Base-by-base conservation (phyloP, 805 yeast genomes). In the Kockiozyma suomiensis region DNA sequence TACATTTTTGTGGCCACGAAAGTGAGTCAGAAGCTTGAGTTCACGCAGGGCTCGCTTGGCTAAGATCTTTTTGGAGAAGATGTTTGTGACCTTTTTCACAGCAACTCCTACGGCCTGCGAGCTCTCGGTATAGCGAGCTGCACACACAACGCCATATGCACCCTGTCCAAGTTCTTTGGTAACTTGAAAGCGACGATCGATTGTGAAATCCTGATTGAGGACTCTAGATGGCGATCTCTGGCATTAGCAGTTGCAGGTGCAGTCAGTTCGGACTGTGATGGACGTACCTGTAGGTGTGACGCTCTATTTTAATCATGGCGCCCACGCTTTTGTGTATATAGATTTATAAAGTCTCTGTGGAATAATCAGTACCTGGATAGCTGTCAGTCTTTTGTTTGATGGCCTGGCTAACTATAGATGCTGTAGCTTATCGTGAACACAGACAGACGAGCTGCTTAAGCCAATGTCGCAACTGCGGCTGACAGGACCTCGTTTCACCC, bases 101-200 rank as follows among this genome's bases (percentile, higher is more conserved):
- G 99, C 99, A 32, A 94, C 97, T 12, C 85, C 80, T 37, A 62
- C 67, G 5, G 64, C 62, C 50, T 65, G 70, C 28, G 49, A 37
- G 32, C 59, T 45, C 43, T 68, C 70, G 19, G 66, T 56, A 73
- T 91, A 92, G 68, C 85, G 83, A 17, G 99, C 99, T 0, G 96
- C 88, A 70, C 97, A 93, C 4, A 94, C 99, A 3, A 93, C 86
- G 43, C 99, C 99, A 70, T 94, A 94, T 0, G 99, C 98, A 12
- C 99, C 99, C 69, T 94, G 97, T 4, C 99, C 99, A 41, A 94
- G 81, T 68, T 94, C 98, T 70, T 92, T 89, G 59, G 90, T 90
- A 67, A 94, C 81, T 70, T 90, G 89, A 73, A 93, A 90, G 55
- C 97, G 78, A 66, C 84, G 84, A 74, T 94, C 98, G 58, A 94